phyloP scores from a whole-genome alignment of 1,139 yeast species.

The Yamadazyma friedrichii region DNA sequence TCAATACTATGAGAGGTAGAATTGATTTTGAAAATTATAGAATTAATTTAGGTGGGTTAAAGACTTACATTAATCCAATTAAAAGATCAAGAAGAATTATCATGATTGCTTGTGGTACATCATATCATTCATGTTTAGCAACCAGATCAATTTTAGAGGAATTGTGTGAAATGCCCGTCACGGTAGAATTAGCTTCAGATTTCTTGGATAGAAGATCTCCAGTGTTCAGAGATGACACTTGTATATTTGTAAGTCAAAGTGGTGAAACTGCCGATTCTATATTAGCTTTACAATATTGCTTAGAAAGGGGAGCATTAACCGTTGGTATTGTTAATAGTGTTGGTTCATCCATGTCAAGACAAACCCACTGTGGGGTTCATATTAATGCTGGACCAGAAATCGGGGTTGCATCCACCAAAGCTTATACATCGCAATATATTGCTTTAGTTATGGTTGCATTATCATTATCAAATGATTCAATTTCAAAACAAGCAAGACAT shows the following conservation, averaged over 20 bases:
- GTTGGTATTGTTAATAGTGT: constrained; percentile 94
- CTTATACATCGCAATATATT: constrained; percentile 96
- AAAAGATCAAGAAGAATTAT: constrained; percentile 94
- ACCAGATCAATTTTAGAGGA: constrained; percentile 96
- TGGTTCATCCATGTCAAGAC: constrained; percentile 94
- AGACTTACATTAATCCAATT: constrained; percentile 80
- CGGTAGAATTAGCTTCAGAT: constrained; percentile 96
- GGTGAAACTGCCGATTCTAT: constrained; percentile 99
- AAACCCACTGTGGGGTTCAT: constrained; percentile 98
- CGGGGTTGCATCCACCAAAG: constrained; percentile 99
- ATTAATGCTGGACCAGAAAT: constrained; percentile 99
- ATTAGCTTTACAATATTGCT: constrained; percentile 91
- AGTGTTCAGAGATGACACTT: constrained; percentile 95
- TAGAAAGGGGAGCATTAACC: constrained; percentile 95
- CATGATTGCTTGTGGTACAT: constrained; percentile 99
- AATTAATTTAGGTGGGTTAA: constrained; percentile 88
- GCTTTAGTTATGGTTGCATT: constrained; percentile 97
- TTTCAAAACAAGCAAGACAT: constrained; percentile 75
- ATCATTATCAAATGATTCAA: constrained; percentile 86
- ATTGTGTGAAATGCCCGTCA: constrained; percentile 91
- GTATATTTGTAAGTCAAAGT: constrained; percentile 96
- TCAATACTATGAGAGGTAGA: constrained; percentile 99
- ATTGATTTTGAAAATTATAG: constrained; percentile 80
- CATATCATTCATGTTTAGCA: constrained; percentile 97
- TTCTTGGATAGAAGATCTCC: constrained; percentile 94